Conservation (phyloP, 176 grass and related monocot species). For the Rhynchospora tenuis region DNA sequence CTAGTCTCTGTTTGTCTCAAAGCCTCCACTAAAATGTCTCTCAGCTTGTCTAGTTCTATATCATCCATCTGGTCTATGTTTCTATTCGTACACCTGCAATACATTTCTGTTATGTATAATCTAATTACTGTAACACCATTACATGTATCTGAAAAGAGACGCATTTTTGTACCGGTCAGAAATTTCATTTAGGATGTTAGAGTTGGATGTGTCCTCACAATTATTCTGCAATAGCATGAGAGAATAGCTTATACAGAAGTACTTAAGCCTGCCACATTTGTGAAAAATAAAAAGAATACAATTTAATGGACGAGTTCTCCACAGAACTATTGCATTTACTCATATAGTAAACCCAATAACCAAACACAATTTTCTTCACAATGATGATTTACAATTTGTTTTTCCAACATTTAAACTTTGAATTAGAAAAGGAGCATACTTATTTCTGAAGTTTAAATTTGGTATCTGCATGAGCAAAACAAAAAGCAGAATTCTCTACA, state of each 20-base stretch:
- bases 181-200: neutral
- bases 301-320: neutral
- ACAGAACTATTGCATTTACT: neutral
- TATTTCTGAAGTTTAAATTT: neutral
- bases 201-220: neutral
- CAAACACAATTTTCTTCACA: neutral
- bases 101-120: neutral
- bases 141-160: neutral
- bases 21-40: neutral
- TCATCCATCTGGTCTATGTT: slow-evolving; percentile 15
- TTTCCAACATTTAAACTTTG: neutral
- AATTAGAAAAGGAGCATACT: no score
- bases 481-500: neutral
- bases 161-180: slow-evolving; percentile 1
- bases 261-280: neutral
- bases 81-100: slow-evolving; percentile 1
- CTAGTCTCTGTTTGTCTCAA: neutral
- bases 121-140: neutral
- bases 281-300: neutral
- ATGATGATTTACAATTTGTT: neutral
- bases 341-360: neutral
- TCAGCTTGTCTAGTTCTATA: neutral
- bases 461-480: neutral
- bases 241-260: neutral
- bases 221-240: slow-evolving; percentile 20